Conservation (phyloP, 2,329 filamentous ascomycete genomes). For the Arthrobotrys megalospora region DNA sequence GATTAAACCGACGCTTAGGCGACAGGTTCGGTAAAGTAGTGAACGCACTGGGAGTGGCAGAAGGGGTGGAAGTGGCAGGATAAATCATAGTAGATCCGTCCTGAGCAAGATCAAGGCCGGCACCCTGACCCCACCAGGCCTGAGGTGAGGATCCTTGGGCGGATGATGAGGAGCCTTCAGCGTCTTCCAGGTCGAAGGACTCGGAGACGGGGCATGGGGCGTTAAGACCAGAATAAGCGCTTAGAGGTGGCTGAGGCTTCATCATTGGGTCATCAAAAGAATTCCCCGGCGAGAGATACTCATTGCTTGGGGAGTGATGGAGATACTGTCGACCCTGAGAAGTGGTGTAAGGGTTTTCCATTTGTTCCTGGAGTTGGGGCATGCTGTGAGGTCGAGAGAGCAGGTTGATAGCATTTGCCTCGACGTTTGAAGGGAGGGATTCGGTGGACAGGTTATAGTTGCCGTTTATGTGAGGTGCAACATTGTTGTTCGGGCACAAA, state of each 20-base stretch:
- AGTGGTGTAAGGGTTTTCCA: conserved; percentile 54
- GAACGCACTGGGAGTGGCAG: conserved; percentile 39
- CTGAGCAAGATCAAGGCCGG: conserved; percentile 47
- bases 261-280: conserved; percentile 54
- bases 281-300: conserved; percentile 58
- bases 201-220: conserved; percentile 39
- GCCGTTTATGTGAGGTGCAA: conserved; percentile 60
- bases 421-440: conserved; percentile 59
- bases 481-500: conserved; percentile 61
- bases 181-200: conserved; percentile 51
- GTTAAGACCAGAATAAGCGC: conserved; percentile 58
- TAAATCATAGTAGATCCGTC: conserved; percentile 52
- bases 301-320: conserved; percentile 49
- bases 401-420: conserved; percentile 56
- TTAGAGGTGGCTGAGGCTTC: conserved; percentile 57
- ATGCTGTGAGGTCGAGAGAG: conserved; percentile 59
- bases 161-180: conserved; percentile 55
- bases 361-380: conserved; percentile 60
- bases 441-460: conserved; percentile 61
- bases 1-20: conserved; percentile 60
- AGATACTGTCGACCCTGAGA: conserved; percentile 45
- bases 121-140: conserved; percentile 50
- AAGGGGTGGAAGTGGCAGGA: conserved; percentile 50
- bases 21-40: conserved; percentile 59
- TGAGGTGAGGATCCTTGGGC: conserved; percentile 59